phyloP scores from a whole-genome alignment of 306 rosid genomes.

The Fragaria vesca region DNA sequence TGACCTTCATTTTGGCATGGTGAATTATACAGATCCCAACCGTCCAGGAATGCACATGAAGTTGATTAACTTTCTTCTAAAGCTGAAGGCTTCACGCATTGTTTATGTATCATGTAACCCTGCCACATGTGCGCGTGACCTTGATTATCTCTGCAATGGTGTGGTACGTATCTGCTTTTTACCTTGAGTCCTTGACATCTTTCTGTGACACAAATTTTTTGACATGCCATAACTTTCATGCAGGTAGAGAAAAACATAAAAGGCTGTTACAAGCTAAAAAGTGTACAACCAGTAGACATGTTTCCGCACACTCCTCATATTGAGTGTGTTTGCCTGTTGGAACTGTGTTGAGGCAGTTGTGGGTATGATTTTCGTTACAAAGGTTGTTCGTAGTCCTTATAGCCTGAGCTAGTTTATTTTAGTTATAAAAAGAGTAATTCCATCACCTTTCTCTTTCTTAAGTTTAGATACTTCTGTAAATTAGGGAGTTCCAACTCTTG shows the following conservation, averaged over 20 bases:
- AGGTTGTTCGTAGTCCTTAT: not conserved
- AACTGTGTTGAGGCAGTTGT: conserved; percentile 48
- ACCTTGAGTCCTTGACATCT: not conserved
- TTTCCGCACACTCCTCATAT: conserved; percentile 98
- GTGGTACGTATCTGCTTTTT: conserved; percentile 52
- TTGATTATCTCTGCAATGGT: conserved; percentile 94
- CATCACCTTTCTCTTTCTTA: not conserved
- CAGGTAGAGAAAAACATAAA: conserved; percentile 67
- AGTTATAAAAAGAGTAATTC: not conserved
- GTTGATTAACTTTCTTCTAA: conserved; percentile 78
- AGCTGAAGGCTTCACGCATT: conserved; percentile 71
- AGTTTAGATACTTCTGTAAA: not conserved
- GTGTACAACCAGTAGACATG: conserved; percentile 95
- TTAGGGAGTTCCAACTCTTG: not conserved
- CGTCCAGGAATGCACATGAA: conserved; percentile 99
- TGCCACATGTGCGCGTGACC: conserved; percentile 93
- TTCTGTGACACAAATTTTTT: conserved; percentile 25
- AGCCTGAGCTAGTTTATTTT: not conserved
- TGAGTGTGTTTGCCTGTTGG: conserved; percentile 86
- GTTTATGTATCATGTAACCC: conserved; percentile 97
- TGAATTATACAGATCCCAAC: conserved; percentile 69
- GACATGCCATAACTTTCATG: conserved; percentile 34
- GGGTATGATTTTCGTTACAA: not conserved
- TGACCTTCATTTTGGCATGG: conserved; percentile 14
- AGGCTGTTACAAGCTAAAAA: conserved; percentile 78